Percentiles rank a stretch among this genome's conserved stretches.
Conservation (phyloP, 2,329 filamentous ascomycete species). For the Pyrenochaeta sp. region DNA sequence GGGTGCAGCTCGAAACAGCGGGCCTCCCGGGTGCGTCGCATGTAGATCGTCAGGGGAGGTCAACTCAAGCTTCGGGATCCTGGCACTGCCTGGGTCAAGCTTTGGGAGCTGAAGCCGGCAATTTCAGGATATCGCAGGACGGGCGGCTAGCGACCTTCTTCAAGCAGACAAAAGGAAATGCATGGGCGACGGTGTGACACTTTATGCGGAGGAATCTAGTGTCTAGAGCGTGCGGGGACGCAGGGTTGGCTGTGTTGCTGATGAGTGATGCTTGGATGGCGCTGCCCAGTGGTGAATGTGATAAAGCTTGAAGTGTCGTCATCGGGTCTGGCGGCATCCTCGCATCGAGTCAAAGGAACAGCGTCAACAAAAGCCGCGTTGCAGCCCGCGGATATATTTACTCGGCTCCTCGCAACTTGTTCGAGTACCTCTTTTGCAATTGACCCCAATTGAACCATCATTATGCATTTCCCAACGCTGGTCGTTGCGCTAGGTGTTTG, state of each 20-base stretch:
- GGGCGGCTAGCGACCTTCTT: conserved; percentile 11
- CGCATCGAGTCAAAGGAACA: conserved; percentile 9
- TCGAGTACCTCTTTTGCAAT: conserved; percentile 11
- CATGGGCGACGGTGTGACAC: conserved; percentile 5
- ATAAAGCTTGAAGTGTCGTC: conserved; percentile 48
- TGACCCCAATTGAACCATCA: conserved; percentile 21
- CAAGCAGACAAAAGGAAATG: not conserved
- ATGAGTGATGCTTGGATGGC: conserved; percentile 8
- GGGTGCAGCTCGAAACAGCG: conserved; percentile 7
- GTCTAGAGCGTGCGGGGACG: conserved; percentile 21
- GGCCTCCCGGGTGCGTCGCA: conserved; percentile 4
- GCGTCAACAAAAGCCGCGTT: conserved; percentile 23
- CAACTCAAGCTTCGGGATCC: conserved; percentile 35
- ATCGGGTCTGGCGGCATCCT: conserved; percentile 42
- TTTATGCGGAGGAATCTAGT: conserved; percentile 18
- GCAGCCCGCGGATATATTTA: conserved; percentile 4
- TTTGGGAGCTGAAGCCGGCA: conserved; percentile 28
- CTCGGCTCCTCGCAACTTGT: conserved; percentile 1
- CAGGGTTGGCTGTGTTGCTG: conserved; percentile 2
- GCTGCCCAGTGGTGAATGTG: conserved; percentile 15
- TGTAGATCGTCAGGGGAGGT: conserved; percentile 25
- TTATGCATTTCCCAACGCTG: conserved; percentile 40
- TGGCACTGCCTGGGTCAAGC: no score
- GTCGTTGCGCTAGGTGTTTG: conserved; percentile 40
- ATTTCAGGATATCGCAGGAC: conserved; percentile 33